Evolutionary conservation across 2,329 filamentous ascomycete species (phyloP).

Genomic region (Trichophaea hybrida): DNA sequence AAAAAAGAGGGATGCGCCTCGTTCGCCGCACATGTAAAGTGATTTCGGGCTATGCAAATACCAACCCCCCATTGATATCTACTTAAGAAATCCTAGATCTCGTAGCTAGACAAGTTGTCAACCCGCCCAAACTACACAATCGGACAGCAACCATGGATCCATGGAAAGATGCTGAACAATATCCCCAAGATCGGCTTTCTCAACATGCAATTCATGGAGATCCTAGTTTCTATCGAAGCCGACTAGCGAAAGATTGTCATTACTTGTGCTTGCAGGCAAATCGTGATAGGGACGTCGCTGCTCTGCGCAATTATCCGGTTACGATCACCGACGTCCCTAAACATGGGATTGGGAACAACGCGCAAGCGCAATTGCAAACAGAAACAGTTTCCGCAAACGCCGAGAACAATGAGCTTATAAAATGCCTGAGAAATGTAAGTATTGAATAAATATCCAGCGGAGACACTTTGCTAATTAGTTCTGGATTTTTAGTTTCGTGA

Average conservation of each 20-base stretch:
- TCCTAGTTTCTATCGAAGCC: background rate
- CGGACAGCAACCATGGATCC: background rate
- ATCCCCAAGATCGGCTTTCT: background rate
- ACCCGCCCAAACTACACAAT: too few relatives aligned
- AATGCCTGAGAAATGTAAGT: background rate
- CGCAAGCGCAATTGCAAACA: background rate
- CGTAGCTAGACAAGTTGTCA: too few relatives aligned
- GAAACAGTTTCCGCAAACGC: background rate
- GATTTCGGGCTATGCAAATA: too few relatives aligned
- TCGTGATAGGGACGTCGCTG: background rate
- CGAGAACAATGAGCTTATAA: background rate
- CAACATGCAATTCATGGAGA: background rate
- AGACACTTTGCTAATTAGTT: background rate
- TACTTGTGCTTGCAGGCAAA: background rate
- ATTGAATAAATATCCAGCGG: background rate
- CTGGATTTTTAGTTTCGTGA: background rate
- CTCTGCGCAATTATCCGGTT: background rate
- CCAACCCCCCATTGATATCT: too few relatives aligned
- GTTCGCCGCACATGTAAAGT: too few relatives aligned
- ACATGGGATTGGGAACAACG: background rate
- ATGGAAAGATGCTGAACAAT: background rate
- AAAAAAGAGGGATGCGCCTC: too few relatives aligned
- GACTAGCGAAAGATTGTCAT: background rate
- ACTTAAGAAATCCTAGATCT: too few relatives aligned
- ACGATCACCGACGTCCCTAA: background rate